A percentile compares a stretch with the other conserved stretches of the same genome.
phyloP scores from a whole-genome alignment of 331 rosid species.

The Pyrus hybrid region DNA sequence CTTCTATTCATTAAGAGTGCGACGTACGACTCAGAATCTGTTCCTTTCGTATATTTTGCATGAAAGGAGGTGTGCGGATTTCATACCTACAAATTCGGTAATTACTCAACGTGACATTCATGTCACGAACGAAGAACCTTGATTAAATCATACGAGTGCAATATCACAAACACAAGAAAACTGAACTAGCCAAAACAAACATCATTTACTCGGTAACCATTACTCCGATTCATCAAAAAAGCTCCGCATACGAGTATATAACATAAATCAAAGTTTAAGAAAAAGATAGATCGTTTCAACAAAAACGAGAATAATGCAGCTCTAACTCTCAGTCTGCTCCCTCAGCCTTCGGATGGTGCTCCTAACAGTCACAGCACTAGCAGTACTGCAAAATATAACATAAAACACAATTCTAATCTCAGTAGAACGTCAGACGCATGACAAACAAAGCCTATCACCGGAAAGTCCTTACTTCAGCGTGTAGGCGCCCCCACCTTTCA shows the following conservation, averaged over 20 bases:
- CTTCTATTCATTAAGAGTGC: too few species aligned
- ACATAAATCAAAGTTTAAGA: neutral
- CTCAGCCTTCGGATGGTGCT: constrained; percentile 76
- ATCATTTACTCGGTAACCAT: neutral
- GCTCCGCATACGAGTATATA: neutral
- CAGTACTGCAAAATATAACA: constrained; percentile 42
- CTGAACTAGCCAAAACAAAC: neutral
- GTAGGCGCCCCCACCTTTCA: constrained; percentile 76
- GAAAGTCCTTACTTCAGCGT: constrained; percentile 43
- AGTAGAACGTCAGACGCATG: neutral
- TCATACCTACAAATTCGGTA: too few species aligned
- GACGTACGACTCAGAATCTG: too few species aligned
- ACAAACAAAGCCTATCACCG: neutral
- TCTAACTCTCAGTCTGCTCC: constrained; percentile 65
- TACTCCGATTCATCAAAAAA: neutral
- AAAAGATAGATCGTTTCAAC: neutral
- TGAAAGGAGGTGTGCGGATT: neutral
- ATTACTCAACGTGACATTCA: too few species aligned
- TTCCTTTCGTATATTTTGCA: neutral
- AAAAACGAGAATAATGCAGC: neutral
- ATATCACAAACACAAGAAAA: neutral
- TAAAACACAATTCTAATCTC: neutral
- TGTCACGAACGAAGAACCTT: too few species aligned
- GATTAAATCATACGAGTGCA: neutral
- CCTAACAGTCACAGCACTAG: constrained; percentile 73